Evolutionary conservation across 345 rosid genomes (phyloP), one percentile per base, ranked within the genome.

Genomic region (Physaria fendleri): DNA sequence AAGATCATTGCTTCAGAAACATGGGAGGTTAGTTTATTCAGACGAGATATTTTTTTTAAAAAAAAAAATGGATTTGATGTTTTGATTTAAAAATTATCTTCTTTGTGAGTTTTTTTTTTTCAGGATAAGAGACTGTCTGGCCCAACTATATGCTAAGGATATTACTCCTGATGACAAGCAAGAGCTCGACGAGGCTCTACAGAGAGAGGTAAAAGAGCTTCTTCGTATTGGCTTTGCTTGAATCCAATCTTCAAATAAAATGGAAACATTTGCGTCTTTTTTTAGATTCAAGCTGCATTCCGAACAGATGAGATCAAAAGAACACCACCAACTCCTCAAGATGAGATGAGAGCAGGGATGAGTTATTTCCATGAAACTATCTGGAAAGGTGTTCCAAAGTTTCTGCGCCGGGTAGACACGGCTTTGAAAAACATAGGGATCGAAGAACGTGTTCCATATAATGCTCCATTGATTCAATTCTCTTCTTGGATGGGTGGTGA

Each of bases 401-500:
- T 94, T 73, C 82, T 94, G 55, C 97, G 99, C 4, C 95, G 97
- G 35, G 84, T 94, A 44, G 99, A 94, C 69, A 94, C 97, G 0
- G 97, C 96, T 72, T 73, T 94, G 83, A 90, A 90, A 65, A 94
- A 87, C 66, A 82, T 94, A 5, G 99, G 99, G 43, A 90, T 94
- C 34, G 72, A 80, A 43, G 99, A 94, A 29, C 86, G 97, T 11
- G 81, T 94, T 53, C 99, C 99, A 14, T 90, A 94, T 53, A 94
- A 94, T 68, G 99, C 97, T 2, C 99, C 99, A 9, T 81, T 94
- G 22, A 94, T 94, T 66, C 99, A 94, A 30, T 94, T 94, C 68
- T 90, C 99, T 55, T 94, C 99, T 12, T 94, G 99, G 99, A 90
- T 90, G 99, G 99, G 99, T 28, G 99, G 99, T 40, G 97, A 94